Percentiles rank a stretch among this genome's conserved stretches.
Conservation (phyloP, 2,329 filamentous ascomycete species). For the Neospermospora avenae region DNA sequence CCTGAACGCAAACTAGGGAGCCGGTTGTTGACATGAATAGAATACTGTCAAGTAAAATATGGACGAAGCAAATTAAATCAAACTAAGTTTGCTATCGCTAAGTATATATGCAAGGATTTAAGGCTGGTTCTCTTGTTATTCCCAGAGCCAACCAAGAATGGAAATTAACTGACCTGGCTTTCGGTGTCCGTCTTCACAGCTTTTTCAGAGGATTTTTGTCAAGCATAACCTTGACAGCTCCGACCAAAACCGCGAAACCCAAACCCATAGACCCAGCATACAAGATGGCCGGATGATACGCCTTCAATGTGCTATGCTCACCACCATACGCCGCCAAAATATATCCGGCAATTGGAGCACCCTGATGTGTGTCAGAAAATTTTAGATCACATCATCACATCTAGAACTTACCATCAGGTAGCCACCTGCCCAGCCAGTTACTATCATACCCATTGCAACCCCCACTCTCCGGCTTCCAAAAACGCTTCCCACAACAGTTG, state of each 20-base stretch:
- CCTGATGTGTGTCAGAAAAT: constrained; percentile 34
- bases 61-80: no score
- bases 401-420: constrained; percentile 51
- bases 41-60: no score
- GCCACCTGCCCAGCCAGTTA: constrained; percentile 57
- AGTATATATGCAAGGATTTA: no score
- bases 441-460: constrained; percentile 59
- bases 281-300: constrained; percentile 59
- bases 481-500: constrained; percentile 57
- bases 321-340: constrained; percentile 54
- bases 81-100: no score
- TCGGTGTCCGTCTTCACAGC: constrained; percentile 20
- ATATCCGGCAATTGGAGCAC: constrained; percentile 58
- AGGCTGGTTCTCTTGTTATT: no score
- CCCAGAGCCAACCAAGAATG: no score
- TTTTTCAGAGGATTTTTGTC: constrained; percentile 39
- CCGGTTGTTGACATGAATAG: no score
- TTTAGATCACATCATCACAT: neutral
- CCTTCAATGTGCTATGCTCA: constrained; percentile 44
- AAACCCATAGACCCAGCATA: constrained; percentile 55
- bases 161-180: neutral
- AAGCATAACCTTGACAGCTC: constrained; percentile 43
- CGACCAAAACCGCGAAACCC: constrained; percentile 42
- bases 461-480: constrained; percentile 54
- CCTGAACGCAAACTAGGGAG: no score